A percentile compares a stretch with the other conserved stretches of the same genome.
Evolutionary conservation across 2,329 filamentous ascomycete species (phyloP).

Genomic region (Microsporum audouinii): DNA sequence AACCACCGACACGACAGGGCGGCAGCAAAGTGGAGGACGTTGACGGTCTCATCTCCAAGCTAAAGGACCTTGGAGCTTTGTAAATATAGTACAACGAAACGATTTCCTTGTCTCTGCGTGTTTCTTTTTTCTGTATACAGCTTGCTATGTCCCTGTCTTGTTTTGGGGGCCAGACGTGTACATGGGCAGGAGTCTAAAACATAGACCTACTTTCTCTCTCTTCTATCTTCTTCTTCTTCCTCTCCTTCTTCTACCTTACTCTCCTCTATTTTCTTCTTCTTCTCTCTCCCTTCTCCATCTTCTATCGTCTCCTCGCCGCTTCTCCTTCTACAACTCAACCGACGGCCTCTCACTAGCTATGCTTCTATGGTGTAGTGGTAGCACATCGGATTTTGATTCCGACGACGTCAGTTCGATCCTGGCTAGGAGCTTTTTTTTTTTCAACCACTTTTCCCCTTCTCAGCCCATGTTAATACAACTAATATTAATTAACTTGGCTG

Average conservation of each 20-base stretch:
- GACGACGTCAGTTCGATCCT: constrained; percentile 2
- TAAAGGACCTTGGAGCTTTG: constrained; percentile 91
- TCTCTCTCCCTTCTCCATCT: background rate
- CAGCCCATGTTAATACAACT: too few species aligned
- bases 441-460: background rate
- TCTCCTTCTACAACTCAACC: background rate
- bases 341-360: background rate
- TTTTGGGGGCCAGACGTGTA: background rate
- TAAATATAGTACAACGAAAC: constrained; percentile 32
- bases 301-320: background rate
- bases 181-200: background rate
- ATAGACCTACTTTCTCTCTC: background rate
- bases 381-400: constrained; percentile 4
- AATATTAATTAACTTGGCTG: too few species aligned
- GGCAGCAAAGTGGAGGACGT: constrained; percentile 97
- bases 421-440: background rate
- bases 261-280: too few species aligned
- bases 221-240: background rate
- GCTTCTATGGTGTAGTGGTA: constrained; percentile 4
- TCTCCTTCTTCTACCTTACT: too few species aligned
- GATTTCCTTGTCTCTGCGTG: background rate
- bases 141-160: background rate
- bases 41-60: constrained; percentile 79
- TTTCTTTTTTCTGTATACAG: background rate
- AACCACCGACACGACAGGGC: constrained; percentile 77